Conservation (phyloP, 495 filamentous ascomycete genomes). For the Penicillium ochrochloron region DNA sequence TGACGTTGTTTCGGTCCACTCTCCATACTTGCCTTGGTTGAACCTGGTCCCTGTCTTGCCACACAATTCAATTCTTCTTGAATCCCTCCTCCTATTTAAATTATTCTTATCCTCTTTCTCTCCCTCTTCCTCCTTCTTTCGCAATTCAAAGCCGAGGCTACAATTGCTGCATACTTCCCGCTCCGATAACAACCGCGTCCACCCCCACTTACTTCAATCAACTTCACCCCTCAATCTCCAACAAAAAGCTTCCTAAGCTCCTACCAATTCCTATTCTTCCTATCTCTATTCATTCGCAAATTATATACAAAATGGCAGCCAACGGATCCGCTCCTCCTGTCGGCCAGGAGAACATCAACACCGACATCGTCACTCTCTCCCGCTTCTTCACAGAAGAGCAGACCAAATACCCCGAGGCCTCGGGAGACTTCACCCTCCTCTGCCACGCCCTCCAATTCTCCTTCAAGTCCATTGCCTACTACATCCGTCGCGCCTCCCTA, state of each 20-base stretch:
- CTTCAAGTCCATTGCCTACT: conserved; percentile 99
- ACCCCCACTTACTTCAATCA: neutral
- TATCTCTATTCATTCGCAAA: neutral
- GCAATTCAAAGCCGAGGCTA: conserved; percentile 6
- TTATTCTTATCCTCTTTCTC: neutral
- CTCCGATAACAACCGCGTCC: conserved; percentile 13
- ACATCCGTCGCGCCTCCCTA: conserved; percentile 95
- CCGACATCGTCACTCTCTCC: conserved; percentile 92
- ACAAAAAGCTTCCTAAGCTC: neutral
- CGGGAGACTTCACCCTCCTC: conserved; percentile 97
- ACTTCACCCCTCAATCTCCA: neutral
- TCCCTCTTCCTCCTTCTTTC: neutral
- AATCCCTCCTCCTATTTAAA: neutral
- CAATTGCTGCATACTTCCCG: conserved; percentile 12
- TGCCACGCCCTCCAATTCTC: conserved; percentile 98
- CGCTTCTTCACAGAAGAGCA: conserved; percentile 96
- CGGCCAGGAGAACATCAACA: conserved; percentile 83
- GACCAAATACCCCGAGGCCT: conserved; percentile 88
- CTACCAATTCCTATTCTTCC: neutral
- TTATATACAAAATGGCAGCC: conserved; percentile 39
- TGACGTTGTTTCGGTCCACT: conserved; percentile 23
- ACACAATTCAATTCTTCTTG: neutral
- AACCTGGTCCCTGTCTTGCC: neutral
- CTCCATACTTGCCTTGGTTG: conserved; percentile 12
- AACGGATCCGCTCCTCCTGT: conserved; percentile 46